Base-by-base conservation (phyloP, 768 basidiomycete genomes). In the Rhodosporidiobolus sp. region DNA sequence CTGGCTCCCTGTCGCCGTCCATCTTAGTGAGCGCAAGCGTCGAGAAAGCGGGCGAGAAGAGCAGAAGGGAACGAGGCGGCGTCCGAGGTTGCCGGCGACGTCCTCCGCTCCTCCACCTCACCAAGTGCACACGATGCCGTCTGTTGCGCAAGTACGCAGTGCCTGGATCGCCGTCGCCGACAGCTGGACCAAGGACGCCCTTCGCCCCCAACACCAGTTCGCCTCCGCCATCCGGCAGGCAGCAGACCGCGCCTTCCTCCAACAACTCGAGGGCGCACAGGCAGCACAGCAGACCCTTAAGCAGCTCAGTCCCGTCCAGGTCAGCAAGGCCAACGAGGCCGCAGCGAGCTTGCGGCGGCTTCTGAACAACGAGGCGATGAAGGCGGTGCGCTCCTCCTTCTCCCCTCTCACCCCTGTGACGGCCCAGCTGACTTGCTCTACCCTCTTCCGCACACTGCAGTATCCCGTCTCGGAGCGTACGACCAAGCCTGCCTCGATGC, bases 401-500 rank as follows among this genome's bases (percentile, higher is more conserved):
- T 19, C 19, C 50, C 52, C 19, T 48, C 22, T 14, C n/a, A 28
- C 22, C 67, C 22, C n/a, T 57, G 55, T 59, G n/a, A 3, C 17
- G 20, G 17, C 24, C 32, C 26, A 61, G 46, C 54, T 63, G 17
- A 63, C 46, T 30, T 56, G 45, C 14, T 3, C 28, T 17, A 4
- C 34, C 19, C 22, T 67, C 24, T 1, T 8, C 32, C 1, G 24
- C 6, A 11, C 48, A 28, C 7, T 24, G 24, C 62, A 74, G 73
- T 28, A 67, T 48, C 73, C 73, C 0, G 66, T 70, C 45, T 52
- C 65, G 5, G 57, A 66, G 14, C 49, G 61, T 10, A 74, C 73
- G n/a, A 59, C 48, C 22, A 70, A 70, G 56, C 73, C 73, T 9
- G 73, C 68, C 3, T 67, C 65, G 38, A 63, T 70, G 56, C 68